These are phyloP conservation scores for Pseudogymnoascus pannorum DNA, from an alignment of 2,329 filamentous ascomycete species.

Conservation along the genomic window DNA sequence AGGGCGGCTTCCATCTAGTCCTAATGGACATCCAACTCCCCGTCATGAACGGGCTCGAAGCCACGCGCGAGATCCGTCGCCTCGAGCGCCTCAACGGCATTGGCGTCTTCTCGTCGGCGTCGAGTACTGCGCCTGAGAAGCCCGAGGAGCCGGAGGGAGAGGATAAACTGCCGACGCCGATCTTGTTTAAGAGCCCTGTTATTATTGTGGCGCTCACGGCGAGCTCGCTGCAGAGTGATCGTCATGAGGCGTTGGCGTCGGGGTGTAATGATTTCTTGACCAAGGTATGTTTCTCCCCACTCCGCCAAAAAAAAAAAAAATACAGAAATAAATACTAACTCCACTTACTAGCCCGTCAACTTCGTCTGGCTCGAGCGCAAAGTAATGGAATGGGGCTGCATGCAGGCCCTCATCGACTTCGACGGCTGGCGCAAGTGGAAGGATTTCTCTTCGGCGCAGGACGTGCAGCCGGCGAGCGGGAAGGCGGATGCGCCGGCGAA, in stretches of 20 bases:
- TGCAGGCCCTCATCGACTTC: conserved; percentile 98
- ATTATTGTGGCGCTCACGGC: conserved; percentile 97
- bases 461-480: conserved; percentile 33
- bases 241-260: conserved; percentile 87
- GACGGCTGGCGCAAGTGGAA: conserved; percentile 98
- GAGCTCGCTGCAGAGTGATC: conserved; percentile 87
- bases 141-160: conserved; percentile 46
- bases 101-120: conserved; percentile 74
- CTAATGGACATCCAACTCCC: conserved; percentile 98
- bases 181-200: conserved; percentile 88
- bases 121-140: conserved; percentile 40
- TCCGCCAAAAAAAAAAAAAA: neutral
- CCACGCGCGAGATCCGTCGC: conserved; percentile 87
- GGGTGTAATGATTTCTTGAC: conserved; percentile 98
- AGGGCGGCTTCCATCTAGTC: conserved; percentile 89
- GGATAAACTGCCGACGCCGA: conserved; percentile 60
- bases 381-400: conserved; percentile 98
- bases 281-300: conserved; percentile 55
- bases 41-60: conserved; percentile 91
- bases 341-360: conserved; percentile 68
- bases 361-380: conserved; percentile 97
- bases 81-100: conserved; percentile 87
- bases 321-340: conserved; percentile 14
- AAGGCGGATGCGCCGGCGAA: conserved; percentile 38
- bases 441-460: conserved; percentile 52